These are phyloP conservation scores for Coleophoma eucalyptorum DNA, from an alignment of 2,329 filamentous ascomycete genomes.

Conservation along the genomic window DNA sequence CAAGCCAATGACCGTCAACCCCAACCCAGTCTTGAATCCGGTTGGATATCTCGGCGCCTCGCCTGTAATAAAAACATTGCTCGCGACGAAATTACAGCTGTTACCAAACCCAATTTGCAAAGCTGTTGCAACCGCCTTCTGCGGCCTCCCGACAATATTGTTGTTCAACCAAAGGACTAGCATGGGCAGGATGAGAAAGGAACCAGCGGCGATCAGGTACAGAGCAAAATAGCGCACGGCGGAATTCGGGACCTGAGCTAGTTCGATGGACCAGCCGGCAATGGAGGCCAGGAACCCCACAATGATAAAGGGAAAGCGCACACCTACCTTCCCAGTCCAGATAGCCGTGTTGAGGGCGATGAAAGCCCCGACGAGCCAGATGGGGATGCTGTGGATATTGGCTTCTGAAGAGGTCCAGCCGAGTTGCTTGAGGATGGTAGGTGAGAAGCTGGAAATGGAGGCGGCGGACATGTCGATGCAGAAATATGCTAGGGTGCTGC, in stretches of 20 bases:
- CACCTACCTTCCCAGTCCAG: neutral
- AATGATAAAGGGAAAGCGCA: neutral
- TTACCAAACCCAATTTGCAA: slow-evolving; percentile 3
- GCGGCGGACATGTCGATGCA: neutral
- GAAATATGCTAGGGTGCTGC: neutral
- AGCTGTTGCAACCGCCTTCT: neutral
- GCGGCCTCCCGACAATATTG: neutral
- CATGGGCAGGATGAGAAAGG: neutral
- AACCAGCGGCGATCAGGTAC: neutral
- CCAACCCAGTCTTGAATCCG: neutral
- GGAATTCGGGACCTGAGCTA: neutral
- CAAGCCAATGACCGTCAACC: neutral
- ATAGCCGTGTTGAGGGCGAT: neutral
- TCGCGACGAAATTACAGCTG: neutral
- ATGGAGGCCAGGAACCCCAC: neutral
- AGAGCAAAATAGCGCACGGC: slow-evolving; percentile 1
- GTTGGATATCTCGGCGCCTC: slow-evolving; percentile 1
- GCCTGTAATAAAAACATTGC: slow-evolving; percentile 1
- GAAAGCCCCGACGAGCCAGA: neutral
- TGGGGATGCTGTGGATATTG: neutral
- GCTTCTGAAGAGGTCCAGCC: neutral
- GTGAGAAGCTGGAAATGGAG: neutral
- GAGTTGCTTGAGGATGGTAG: neutral
- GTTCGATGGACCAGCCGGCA: neutral
- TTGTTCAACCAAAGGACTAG: neutral